Percentiles rank a stretch among this genome's conserved stretches.
phyloP scores from a whole-genome alignment of 2,329 filamentous ascomycete species.

The Diplodia intermedia region DNA sequence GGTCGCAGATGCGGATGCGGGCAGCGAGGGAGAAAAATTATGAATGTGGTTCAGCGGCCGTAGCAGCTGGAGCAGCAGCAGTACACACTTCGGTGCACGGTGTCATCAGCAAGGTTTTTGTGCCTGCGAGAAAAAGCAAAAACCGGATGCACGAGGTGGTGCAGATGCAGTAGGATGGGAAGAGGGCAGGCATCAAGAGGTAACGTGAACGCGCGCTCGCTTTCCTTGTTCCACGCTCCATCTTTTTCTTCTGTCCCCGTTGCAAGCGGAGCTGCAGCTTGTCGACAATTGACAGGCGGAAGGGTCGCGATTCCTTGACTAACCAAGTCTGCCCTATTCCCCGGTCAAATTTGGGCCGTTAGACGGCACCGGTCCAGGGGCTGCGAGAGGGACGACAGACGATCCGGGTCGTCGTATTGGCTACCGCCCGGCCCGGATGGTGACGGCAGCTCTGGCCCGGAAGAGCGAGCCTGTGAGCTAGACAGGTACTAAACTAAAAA shows the following conservation, averaged over 20 bases:
- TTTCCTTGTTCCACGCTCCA: background rate
- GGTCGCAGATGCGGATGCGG: background rate
- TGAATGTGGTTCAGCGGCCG: background rate
- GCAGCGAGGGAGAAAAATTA: background rate
- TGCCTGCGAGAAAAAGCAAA: background rate
- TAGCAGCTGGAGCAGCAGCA: background rate
- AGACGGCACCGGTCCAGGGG: background rate
- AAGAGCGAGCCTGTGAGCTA: too few relatives aligned
- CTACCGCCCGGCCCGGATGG: constrained; percentile 12
- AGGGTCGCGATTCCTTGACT: background rate
- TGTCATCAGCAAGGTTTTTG: background rate
- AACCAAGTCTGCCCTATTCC: background rate
- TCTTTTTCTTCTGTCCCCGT: background rate
- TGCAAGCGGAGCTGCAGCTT: background rate
- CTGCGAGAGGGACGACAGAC: background rate
- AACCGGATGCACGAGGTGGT: background rate
- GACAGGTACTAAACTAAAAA: constrained; percentile 5
- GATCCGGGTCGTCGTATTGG: constrained; percentile 20
- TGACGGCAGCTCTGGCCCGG: background rate
- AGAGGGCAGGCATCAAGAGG: background rate
- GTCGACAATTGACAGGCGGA: background rate
- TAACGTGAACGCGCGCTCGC: background rate
- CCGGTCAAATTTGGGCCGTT: background rate
- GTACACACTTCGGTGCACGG: background rate
- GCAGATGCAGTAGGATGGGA: background rate